Conservation (phyloP, 164 flowering plant genomes). For the Vitis labrusca region DNA sequence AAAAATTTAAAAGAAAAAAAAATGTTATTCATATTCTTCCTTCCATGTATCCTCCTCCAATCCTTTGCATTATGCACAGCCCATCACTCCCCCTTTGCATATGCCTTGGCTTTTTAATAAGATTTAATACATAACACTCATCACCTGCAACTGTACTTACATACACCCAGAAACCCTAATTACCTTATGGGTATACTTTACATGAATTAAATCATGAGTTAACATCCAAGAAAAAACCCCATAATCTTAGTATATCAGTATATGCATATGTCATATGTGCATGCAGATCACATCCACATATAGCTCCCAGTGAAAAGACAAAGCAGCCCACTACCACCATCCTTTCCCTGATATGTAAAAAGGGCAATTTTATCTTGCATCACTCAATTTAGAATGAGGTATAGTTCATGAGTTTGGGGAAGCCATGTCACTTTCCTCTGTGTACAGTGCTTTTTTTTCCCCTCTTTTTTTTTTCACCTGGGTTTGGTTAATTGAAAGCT, state of each 20-base stretch:
- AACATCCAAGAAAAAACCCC: no score
- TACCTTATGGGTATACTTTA: no score
- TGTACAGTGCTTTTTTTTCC: background rate
- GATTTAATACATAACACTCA: background rate
- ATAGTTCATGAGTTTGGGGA: background rate
- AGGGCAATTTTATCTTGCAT: background rate
- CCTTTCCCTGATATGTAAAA: background rate
- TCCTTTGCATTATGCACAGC: slow-evolving; percentile 18
- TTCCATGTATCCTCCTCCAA: slow-evolving; percentile 16
- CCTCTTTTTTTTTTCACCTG: no score
- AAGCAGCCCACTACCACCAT: background rate
- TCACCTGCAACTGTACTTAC: background rate
- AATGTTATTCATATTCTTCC: slow-evolving; percentile 23
- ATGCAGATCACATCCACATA: no score
- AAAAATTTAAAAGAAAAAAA: background rate
- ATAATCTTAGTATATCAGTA: no score
- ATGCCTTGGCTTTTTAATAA: slow-evolving; percentile 5
- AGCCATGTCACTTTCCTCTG: background rate
- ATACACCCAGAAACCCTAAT: no score
- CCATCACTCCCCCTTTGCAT: slow-evolving; percentile 20
- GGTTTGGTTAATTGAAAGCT: background rate
- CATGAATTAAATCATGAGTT: no score
- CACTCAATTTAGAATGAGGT: background rate
- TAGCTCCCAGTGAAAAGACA: no score
- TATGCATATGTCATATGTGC: no score